phyloP scores from a whole-genome alignment of 2,329 filamentous ascomycete species.

The Cryoendolithus antarcticus region DNA sequence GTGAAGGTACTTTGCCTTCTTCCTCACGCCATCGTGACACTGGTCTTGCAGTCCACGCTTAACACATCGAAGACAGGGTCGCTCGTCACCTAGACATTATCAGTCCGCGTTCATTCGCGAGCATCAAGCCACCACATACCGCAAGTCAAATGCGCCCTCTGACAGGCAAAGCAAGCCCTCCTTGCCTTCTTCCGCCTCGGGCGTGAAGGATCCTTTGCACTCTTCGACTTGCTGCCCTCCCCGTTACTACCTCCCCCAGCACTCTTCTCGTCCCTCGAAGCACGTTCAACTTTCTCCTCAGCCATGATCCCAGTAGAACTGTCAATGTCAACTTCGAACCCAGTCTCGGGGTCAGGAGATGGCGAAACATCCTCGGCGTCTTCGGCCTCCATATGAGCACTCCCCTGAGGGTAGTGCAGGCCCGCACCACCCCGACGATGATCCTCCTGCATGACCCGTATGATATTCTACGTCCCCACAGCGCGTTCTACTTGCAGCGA shows the following conservation, averaged over 20 bases:
- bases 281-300: slow-evolving; percentile 27
- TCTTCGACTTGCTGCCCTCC: slow-evolving; percentile 21
- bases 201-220: slow-evolving; percentile 74
- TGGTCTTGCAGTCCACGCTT: slow-evolving; percentile 82
- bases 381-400: slow-evolving; percentile 1
- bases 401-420: too few relatives aligned
- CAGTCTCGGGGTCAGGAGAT: slow-evolving; percentile 29
- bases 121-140: too few relatives aligned
- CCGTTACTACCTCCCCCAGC: slow-evolving; percentile 22
- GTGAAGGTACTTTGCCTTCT: slow-evolving; percentile 98
- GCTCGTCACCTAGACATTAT: slow-evolving; percentile 62
- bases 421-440: background rate
- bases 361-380: slow-evolving; percentile 36
- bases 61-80: slow-evolving; percentile 86
- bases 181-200: slow-evolving; percentile 92
- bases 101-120: too few relatives aligned
- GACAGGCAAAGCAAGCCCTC: slow-evolving; percentile 90
- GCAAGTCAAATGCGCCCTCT: slow-evolving; percentile 67
- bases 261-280: slow-evolving; percentile 26
- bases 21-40: slow-evolving; percentile 91
- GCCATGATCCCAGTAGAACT: slow-evolving; percentile 31
- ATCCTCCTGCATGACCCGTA: background rate
- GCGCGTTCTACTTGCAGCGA: too few relatives aligned
- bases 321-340: slow-evolving; percentile 21
- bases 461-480: too few relatives aligned